Conservation (phyloP, 805 yeast species). For the Wickerhamomyces alni region DNA sequence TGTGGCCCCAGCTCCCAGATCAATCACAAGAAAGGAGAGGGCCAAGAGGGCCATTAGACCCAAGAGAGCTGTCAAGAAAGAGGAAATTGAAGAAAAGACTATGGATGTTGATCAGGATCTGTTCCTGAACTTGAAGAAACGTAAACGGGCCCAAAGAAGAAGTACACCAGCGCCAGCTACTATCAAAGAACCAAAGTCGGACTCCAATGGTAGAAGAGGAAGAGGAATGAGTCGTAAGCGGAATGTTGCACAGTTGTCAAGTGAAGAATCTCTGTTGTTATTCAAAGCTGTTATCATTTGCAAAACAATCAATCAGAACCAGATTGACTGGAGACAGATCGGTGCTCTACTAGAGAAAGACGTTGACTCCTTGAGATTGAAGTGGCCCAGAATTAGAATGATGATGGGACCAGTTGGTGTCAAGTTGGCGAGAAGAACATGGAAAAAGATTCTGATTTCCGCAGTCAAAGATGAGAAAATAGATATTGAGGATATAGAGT, state of each 20-base stretch:
- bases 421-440: slow-evolving; percentile 45
- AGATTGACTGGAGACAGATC: slow-evolving; percentile 62
- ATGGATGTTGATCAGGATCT: slow-evolving; percentile 1
- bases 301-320: slow-evolving; percentile 50
- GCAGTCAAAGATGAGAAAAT: slow-evolving; percentile 54
- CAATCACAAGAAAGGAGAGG: neutral
- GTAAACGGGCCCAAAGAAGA: slow-evolving; percentile 1
- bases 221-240: slow-evolving; percentile 13
- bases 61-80: neutral
- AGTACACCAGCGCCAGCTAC: too few species aligned
- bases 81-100: too few species aligned
- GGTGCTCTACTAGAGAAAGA: slow-evolving; percentile 39
- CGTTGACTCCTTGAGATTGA: slow-evolving; percentile 44
- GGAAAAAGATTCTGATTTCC: slow-evolving; percentile 59
- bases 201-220: too few species aligned
- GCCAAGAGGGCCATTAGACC: slow-evolving; percentile 1
- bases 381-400: slow-evolving; percentile 65
- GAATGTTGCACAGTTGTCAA: slow-evolving; percentile 12
- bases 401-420: slow-evolving; percentile 57
- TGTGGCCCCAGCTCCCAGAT: neutral
- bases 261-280: slow-evolving; percentile 25
- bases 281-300: slow-evolving; percentile 63
- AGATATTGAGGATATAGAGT: slow-evolving; percentile 41
- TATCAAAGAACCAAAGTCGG: too few species aligned
- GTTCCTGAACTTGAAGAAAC: slow-evolving; percentile 5